Base-by-base conservation (phyloP, 2,329 filamentous ascomycete genomes). In the Sclerotinia minor region DNA sequence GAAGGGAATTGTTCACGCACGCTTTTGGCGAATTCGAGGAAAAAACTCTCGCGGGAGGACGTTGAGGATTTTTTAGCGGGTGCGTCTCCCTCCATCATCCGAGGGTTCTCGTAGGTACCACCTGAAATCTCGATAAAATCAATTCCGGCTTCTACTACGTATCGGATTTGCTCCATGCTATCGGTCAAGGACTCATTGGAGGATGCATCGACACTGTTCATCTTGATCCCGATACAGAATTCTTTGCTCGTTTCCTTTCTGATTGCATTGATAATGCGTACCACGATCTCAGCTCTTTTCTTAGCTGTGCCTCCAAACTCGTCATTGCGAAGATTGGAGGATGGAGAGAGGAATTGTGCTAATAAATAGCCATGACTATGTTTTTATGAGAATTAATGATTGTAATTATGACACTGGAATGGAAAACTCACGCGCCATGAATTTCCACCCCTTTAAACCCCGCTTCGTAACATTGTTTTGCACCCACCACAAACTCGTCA, bases 101-200 rank as follows among this genome's bases (percentile, higher is more conserved):
- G 73, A 0, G 85, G 81, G 67, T 86, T 77, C 72, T 88, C 84
- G 70, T 84, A 88, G 0, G 77, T 84, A 0, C 89, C 89, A 32
- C 89, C 89, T 21, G 83, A 86, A 45, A 91, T 83, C 76, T 91
- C 88, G 2, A 91, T 77, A 70, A 90, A 91, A 77, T 91, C 89
- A 2, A 91, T 78, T 7, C 80, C 84, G 50, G 80, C 81, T 6
- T 77, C 78, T 0, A 77, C 76, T 5, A 88, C 81, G 24, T 80
- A 74, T n/a, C 79, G 76, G 13, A 89, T 79, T 73, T 91, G 88
- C 67, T 85, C 82, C 50, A 90, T 77, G 47, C 82, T 84, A 17
- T 87, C 86, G 13, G 82, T 76, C 26, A 85, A 71, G 70, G 78
- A 78, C 77, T 76, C 71, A 55, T 54, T 72, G 69, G 77, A 68